Percentiles rank a stretch among this genome's conserved stretches.
Conservation (phyloP, 2,329 filamentous ascomycete species). For the Hypomyces perniciosus region DNA sequence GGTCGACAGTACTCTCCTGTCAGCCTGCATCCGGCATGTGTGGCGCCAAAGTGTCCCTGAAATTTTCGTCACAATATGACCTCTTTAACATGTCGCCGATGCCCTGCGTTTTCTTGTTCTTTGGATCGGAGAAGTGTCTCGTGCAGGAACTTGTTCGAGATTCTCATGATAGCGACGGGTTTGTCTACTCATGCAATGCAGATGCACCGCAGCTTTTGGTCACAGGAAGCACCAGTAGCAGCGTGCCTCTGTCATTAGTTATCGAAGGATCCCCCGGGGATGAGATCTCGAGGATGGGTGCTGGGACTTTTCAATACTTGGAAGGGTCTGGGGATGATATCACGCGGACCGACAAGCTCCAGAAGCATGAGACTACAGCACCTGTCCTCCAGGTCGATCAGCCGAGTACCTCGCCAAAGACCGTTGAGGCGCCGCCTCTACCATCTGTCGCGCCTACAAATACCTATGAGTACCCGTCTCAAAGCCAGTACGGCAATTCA, state of each 20-base stretch:
- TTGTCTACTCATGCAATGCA: conserved; percentile 65
- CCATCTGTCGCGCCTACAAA: conserved; percentile 36
- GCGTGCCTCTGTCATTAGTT: conserved; percentile 49
- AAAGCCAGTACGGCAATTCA: conserved; percentile 32
- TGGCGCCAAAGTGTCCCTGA: conserved; percentile 66
- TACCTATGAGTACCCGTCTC: conserved; percentile 42
- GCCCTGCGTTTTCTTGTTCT: conserved; percentile 60
- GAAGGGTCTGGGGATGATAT: conserved; percentile 43
- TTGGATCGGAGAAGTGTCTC: conserved; percentile 67
- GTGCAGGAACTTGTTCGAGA: conserved; percentile 56
- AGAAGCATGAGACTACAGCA: conserved; percentile 33
- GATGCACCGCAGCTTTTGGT: conserved; percentile 59
- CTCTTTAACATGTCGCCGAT: conserved; percentile 51
- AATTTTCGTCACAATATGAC: conserved; percentile 70
- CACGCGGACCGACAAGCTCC: conserved; percentile 32
- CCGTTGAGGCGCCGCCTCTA: conserved; percentile 30
- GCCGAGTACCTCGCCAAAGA: conserved; percentile 37
- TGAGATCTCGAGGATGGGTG: conserved; percentile 44
- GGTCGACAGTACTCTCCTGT: conserved; percentile 60
- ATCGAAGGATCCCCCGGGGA: conserved; percentile 48
- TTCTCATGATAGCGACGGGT: conserved; percentile 52
- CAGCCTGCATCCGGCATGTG: conserved; percentile 62
- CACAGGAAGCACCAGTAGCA: conserved; percentile 44
- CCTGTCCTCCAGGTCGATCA: conserved; percentile 33
- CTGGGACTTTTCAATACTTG: conserved; percentile 44